Conservation (phyloP, 768 basidiomycete genomes). For the Macrolepiota dolichaula region DNA sequence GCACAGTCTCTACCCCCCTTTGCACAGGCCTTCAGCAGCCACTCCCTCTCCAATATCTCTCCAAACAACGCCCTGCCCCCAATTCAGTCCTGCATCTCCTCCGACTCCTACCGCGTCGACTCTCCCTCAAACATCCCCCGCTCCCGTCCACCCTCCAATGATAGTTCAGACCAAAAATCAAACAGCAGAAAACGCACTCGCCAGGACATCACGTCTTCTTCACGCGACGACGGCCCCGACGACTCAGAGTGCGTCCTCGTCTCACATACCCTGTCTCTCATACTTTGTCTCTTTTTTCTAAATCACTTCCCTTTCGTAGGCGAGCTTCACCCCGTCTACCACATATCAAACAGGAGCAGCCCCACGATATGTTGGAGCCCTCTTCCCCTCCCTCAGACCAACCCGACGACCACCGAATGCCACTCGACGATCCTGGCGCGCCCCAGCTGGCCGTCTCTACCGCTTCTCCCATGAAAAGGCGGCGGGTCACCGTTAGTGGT, state of each 20-base stretch:
- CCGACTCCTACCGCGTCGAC: constrained; percentile 31
- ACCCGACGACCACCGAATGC: constrained; percentile 17
- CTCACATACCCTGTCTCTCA: constrained; percentile 16
- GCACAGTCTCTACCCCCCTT: constrained; percentile 75
- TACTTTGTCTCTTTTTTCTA: constrained; percentile 7
- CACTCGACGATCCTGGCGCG: constrained; percentile 22
- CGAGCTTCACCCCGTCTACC: constrained; percentile 43
- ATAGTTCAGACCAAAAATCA: constrained; percentile 20
- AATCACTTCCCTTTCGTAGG: constrained; percentile 20
- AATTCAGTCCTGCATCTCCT: constrained; percentile 45
- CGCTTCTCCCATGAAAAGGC: constrained; percentile 54
- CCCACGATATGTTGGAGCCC: constrained; percentile 42
- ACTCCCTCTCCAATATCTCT: constrained; percentile 49
- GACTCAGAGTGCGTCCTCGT: constrained; percentile 44
- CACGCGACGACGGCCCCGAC: constrained; percentile 32
- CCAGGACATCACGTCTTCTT: constrained; percentile 30
- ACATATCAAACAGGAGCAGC: constrained; percentile 63
- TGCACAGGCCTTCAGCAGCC: constrained; percentile 66
- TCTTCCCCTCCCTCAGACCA: constrained; percentile 31
- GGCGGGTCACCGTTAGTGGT: constrained; percentile 70
- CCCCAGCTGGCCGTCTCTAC: constrained; percentile 39
- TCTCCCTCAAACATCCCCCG: constrained; percentile 22
- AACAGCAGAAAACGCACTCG: constrained; percentile 44
- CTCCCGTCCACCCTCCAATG: constrained; percentile 28
- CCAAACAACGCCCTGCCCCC: constrained; percentile 62